These are phyloP conservation scores for Chlamydomonas schloesseri DNA, from an alignment of 139 green algal species.

Conservation along the genomic window DNA sequence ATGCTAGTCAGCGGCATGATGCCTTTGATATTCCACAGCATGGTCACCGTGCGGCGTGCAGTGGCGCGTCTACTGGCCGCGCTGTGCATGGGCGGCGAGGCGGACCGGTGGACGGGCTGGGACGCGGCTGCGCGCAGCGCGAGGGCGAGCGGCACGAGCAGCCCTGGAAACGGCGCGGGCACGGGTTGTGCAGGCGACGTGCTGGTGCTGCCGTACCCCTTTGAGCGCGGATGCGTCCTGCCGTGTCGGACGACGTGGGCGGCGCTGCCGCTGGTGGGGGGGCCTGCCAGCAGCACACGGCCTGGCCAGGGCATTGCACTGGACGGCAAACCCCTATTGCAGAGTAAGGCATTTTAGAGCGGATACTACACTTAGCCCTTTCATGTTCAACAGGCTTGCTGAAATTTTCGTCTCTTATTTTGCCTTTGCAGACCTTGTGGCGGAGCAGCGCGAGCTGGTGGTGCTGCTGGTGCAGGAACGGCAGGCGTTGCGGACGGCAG, in stretches of 20 bases:
- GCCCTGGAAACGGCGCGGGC: not conserved
- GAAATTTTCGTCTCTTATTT: no score
- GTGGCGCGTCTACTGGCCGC: conserved; percentile 57
- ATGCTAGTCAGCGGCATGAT: conserved; percentile 41
- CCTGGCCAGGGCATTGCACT: not conserved
- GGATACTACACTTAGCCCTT: no score
- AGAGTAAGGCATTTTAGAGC: conserved; percentile 33
- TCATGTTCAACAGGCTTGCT: no score
- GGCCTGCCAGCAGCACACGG: not conserved
- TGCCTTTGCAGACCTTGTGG: conserved; percentile 39
- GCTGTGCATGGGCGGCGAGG: conserved; percentile 50
- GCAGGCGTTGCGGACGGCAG: conserved; percentile 46
- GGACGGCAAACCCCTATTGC: conserved; percentile 35
- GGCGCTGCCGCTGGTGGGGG: conserved; percentile 2
- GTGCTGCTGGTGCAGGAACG: conserved; percentile 59
- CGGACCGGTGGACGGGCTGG: conserved; percentile 56
- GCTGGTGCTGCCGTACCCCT: conserved; percentile 42
- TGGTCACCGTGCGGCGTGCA: conserved; percentile 57
- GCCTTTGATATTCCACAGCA: conserved; percentile 55
- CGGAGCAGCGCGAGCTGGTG: conserved; percentile 52
- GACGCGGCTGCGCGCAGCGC: not conserved
- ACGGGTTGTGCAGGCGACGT: conserved; percentile 9
- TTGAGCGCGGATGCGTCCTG: conserved; percentile 29
- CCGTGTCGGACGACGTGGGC: conserved; percentile 46
- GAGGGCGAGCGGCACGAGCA: not conserved